Conservation (phyloP, 768 basidiomycete genomes). For the Mrakia frigida region DNA sequence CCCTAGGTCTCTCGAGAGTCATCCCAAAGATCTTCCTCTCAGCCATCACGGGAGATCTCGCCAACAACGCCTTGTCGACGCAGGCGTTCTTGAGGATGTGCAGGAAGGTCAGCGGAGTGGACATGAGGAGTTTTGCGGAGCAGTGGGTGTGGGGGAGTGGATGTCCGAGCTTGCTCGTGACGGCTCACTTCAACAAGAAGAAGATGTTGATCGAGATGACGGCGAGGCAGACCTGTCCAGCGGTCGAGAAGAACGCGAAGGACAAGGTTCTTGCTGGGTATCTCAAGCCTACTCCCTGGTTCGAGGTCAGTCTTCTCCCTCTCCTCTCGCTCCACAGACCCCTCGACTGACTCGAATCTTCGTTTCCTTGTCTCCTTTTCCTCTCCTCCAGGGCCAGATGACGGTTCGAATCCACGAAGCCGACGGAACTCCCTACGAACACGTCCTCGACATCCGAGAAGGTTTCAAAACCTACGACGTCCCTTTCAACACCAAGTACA, state of each 20-base stretch:
- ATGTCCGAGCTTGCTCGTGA: constrained; percentile 83
- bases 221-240: constrained; percentile 82
- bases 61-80: constrained; percentile 78
- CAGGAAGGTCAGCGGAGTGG: constrained; percentile 79
- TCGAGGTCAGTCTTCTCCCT: constrained; percentile 59
- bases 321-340: background rate
- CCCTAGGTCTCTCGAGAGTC: constrained; percentile 86
- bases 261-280: constrained; percentile 62
- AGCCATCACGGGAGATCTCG: constrained; percentile 84
- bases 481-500: constrained; percentile 97
- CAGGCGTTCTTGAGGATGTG: constrained; percentile 85
- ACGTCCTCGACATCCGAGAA: constrained; percentile 84
- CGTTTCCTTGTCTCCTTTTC: background rate
- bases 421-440: constrained; percentile 97
- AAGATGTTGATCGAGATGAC: constrained; percentile 97
- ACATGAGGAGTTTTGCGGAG: constrained; percentile 85
- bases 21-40: constrained; percentile 91
- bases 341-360: background rate
- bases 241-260: constrained; percentile 60
- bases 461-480: constrained; percentile 92
- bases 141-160: constrained; percentile 99
- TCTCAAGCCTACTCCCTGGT: constrained; percentile 66
- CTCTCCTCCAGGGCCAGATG: constrained; percentile 71
- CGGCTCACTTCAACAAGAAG: constrained; percentile 90
- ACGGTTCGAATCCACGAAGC: constrained; percentile 98